Percentiles rank a stretch among this genome's conserved stretches.
These are phyloP conservation scores for Candida tallmaniae DNA, from an alignment of 805 yeast species.

Conservation along the genomic window DNA sequence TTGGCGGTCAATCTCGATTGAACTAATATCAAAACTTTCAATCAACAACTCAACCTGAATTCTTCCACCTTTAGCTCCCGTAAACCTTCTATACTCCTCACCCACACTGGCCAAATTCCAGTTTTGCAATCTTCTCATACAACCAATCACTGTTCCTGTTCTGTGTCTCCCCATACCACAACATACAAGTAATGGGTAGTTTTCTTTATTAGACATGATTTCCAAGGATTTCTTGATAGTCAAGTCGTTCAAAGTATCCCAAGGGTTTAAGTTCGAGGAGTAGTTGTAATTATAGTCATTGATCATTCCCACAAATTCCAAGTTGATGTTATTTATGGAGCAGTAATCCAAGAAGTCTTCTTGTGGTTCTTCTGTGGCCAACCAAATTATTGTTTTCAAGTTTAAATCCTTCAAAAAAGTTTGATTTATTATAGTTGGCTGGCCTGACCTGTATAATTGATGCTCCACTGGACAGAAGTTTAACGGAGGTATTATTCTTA, in stretches of 20 bases:
- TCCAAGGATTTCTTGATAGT: conserved; percentile 77
- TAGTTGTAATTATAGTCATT: conserved; percentile 47
- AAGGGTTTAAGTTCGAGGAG: conserved; percentile 68
- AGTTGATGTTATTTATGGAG: conserved; percentile 61
- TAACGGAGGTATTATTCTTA: conserved; percentile 83
- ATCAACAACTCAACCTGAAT: conserved; percentile 86
- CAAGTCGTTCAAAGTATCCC: conserved; percentile 90
- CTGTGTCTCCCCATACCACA: conserved; percentile 99
- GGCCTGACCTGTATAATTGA: conserved; percentile 84
- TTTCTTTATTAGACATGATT: conserved; percentile 64
- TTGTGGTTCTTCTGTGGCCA: conserved; percentile 92
- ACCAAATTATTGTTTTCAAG: conserved; percentile 82
- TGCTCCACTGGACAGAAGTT: conserved; percentile 95
- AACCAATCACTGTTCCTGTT: conserved; percentile 95
- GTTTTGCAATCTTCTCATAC: conserved; percentile 87
- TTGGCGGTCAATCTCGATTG: conserved; percentile 30
- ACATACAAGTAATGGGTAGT: conserved; percentile 84
- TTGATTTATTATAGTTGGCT: conserved; percentile 90
- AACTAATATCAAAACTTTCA: conserved; percentile 48
- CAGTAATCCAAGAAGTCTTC: conserved; percentile 84
- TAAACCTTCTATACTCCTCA: conserved; percentile 90
- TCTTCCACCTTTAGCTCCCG: conserved; percentile 90
- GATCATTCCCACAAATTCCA: conserved; percentile 79
- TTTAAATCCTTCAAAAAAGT: conserved; percentile 73
- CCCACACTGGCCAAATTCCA: conserved; percentile 92